Conservation (phyloP, 2,329 filamentous ascomycete genomes). For the Pseudogymnoascus sp. region DNA sequence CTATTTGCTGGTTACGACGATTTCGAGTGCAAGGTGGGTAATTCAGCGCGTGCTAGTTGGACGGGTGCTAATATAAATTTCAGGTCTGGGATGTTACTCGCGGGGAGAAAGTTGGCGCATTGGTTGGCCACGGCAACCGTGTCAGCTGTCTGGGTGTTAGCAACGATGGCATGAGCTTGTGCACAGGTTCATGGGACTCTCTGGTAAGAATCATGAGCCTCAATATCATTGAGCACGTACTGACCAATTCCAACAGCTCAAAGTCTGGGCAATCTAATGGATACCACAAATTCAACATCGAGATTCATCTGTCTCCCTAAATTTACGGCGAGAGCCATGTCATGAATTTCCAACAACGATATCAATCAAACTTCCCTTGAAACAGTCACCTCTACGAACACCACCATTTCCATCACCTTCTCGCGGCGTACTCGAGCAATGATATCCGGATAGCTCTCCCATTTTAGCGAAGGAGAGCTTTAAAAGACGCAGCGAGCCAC, state of each 20-base stretch:
- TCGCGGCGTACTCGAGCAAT: constrained; percentile 10
- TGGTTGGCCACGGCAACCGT: constrained; percentile 96
- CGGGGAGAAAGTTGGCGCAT: constrained; percentile 91
- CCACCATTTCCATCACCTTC: constrained; percentile 10
- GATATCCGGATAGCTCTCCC: constrained; percentile 10
- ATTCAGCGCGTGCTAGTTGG: not conserved
- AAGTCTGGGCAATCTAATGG: constrained; percentile 65
- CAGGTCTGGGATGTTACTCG: constrained; percentile 97
- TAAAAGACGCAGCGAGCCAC: constrained; percentile 8
- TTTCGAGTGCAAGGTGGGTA: constrained; percentile 95
- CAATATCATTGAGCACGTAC: constrained; percentile 16
- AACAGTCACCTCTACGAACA: constrained; percentile 2
- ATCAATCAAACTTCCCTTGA: constrained; percentile 1
- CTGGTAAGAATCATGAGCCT: constrained; percentile 58
- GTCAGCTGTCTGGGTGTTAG: constrained; percentile 98
- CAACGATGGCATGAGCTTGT: constrained; percentile 98
- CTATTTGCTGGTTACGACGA: constrained; percentile 98
- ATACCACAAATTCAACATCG: constrained; percentile 5
- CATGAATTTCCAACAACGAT: constrained; percentile 4
- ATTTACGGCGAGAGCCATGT: not conserved
- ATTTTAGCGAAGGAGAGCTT: constrained; percentile 10
- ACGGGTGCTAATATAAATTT: constrained; percentile 14
- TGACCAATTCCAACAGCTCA: constrained; percentile 53
- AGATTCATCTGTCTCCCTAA: constrained; percentile 18
- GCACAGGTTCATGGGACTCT: constrained; percentile 99